Evolutionary conservation across 257 asterid species (phyloP).

Genomic region (Rauvolfia tetraphylla): DNA sequence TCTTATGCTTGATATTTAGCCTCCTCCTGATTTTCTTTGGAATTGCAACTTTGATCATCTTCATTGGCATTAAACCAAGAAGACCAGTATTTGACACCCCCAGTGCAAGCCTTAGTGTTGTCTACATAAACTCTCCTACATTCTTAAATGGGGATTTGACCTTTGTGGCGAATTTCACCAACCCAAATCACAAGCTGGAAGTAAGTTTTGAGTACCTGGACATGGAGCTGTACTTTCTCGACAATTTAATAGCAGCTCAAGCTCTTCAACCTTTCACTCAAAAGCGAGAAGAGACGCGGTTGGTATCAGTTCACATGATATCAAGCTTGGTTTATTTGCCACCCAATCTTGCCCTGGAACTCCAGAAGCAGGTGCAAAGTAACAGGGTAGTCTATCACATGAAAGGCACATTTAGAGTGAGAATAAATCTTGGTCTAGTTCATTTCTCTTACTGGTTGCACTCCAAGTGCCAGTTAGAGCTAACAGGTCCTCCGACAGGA

Average conservation of each 20-base stretch:
- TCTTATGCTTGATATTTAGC: slow-evolving; percentile 62
- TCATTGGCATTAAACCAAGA: slow-evolving; percentile 52
- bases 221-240: slow-evolving; percentile 60
- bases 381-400: slow-evolving; percentile 54
- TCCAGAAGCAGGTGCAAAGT: slow-evolving; percentile 58
- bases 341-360: slow-evolving; percentile 50
- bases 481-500: slow-evolving; percentile 81
- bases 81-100: slow-evolving; percentile 68
- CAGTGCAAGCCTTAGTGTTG: slow-evolving; percentile 45
- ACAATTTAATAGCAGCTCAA: slow-evolving; percentile 45
- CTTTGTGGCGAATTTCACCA: slow-evolving; percentile 70
- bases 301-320: slow-evolving; percentile 53
- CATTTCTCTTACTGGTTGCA: slow-evolving; percentile 74
- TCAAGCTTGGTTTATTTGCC: slow-evolving; percentile 62
- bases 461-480: slow-evolving; percentile 63
- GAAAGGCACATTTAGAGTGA: slow-evolving; percentile 63
- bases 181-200: slow-evolving; percentile 69
- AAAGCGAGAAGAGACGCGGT: slow-evolving; percentile 36
- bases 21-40: slow-evolving; percentile 68
- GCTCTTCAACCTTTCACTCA: slow-evolving; percentile 53
- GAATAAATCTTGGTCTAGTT: slow-evolving; percentile 44
- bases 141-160: slow-evolving; percentile 52
- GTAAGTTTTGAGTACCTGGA: slow-evolving; percentile 56
- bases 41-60: slow-evolving; percentile 53
- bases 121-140: slow-evolving; percentile 49